Evolutionary conservation across 2,329 filamentous ascomycete species (phyloP).

Genomic region (Aspergillus sp.): DNA sequence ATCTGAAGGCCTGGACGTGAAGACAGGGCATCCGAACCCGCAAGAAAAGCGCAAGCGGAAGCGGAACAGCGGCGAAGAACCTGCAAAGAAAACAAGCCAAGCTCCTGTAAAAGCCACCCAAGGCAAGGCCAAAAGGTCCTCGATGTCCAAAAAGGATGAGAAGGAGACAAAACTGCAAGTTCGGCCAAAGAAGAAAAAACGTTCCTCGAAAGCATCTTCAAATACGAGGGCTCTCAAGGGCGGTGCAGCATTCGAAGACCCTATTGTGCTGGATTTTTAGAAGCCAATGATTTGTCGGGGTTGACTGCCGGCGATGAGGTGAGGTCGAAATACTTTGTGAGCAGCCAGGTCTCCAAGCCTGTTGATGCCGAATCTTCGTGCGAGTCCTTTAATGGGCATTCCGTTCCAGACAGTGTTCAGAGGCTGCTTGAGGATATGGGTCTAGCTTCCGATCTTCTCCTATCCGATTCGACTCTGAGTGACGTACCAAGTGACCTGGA

Average conservation of each 20-base stretch:
- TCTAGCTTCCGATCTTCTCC: constrained; percentile 21
- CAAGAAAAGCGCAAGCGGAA: background rate
- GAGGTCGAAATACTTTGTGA: constrained; percentile 35
- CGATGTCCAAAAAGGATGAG: background rate
- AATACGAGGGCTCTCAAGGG: background rate
- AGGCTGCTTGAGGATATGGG: constrained; percentile 16
- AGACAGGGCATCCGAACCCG: background rate
- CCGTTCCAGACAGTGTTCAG: constrained; percentile 16
- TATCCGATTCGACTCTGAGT: constrained; percentile 36
- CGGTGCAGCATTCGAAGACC: background rate
- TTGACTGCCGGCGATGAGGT: constrained; percentile 41
- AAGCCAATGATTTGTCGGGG: constrained; percentile 39
- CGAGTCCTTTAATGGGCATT: background rate
- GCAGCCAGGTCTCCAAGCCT: background rate
- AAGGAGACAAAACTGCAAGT: background rate
- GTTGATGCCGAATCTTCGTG: background rate
- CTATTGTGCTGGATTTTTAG: constrained; percentile 36
- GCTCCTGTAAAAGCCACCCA: too few relatives aligned
- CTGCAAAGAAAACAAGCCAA: background rate
- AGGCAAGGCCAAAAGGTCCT: background rate
- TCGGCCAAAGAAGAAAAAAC: background rate
- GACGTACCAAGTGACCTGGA: constrained; percentile 35
- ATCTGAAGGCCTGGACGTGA: background rate
- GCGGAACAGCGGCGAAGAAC: background rate
- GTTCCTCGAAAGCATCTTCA: background rate